phyloP scores from a whole-genome alignment of 768 basidiomycete species.

The Suillus subalutaceus region DNA sequence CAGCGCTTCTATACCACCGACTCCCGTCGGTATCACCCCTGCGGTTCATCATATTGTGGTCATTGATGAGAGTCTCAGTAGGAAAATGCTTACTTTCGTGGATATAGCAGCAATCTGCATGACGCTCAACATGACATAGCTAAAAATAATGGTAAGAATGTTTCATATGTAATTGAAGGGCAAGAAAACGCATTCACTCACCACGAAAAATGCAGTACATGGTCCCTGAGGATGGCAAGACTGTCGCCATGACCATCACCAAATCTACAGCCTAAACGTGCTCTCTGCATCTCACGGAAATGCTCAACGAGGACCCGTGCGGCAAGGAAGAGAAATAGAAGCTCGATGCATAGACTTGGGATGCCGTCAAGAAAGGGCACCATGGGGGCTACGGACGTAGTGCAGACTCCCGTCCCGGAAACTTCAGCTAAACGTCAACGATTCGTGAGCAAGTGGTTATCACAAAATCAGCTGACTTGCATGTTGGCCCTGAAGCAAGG shows the following conservation, averaged over 20 bases:
- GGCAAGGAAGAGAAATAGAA: not conserved
- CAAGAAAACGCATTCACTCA: not conserved
- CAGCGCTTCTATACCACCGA: not conserved
- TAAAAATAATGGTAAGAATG: not conserved
- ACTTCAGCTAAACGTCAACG: not conserved
- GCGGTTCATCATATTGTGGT: not conserved
- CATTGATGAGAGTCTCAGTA: not conserved
- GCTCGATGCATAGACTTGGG: slow-evolving; percentile 1
- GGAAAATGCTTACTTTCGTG: not conserved
- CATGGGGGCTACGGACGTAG: not conserved
- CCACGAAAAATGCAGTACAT: slow-evolving; percentile 3
- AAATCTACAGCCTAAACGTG: not conserved
- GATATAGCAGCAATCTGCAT: slow-evolving; percentile 1
- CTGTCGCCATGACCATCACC: not conserved
- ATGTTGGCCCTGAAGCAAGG: not conserved
- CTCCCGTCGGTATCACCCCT: not conserved
- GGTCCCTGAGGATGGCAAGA: slow-evolving; percentile 1
- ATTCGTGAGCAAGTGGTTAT: not conserved
- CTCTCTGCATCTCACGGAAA: not conserved
- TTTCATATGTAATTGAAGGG: not conserved
- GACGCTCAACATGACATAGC: not conserved
- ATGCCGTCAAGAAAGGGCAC: not conserved
- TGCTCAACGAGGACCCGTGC: not conserved
- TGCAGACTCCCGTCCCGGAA: not conserved
- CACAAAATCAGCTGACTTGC: not conserved